Evolutionary conservation across 2,329 filamentous ascomycete species (phyloP), one percentile per base, ranked within the genome.

Genomic region (Mycosphaerella sp.): DNA sequence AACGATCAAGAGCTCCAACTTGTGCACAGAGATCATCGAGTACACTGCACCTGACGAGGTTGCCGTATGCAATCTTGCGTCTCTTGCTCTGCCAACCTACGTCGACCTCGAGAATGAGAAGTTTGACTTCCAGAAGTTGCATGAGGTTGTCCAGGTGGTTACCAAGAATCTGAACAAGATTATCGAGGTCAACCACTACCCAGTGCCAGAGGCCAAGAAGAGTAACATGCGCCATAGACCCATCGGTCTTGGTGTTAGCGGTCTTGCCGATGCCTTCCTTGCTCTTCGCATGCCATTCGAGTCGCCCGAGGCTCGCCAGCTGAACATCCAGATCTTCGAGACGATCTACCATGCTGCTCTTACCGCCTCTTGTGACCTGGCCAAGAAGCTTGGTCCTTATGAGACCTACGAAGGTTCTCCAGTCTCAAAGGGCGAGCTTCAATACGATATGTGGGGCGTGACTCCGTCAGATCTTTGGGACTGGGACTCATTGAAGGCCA

Each of bases 301-400:
- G 73, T 98, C 93, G 12, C 84, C 89, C 4, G 90, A 97, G 76
- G 93, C 93, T 59, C 88, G 86, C 64, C 82, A 93, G 72, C 82
- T 98, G 68, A 98, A 98, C 80, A 91, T 87, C 69, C 90, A 98
- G 74, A 97, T 98, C 73, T 98, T 98, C 62, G 93, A 98, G 80
- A 98, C 93, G 60, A 96, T 98, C 73, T 98, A 98, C 77, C 93
- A 98, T 72, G 93, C 86, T 70, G 89, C 90, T 54, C 78, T 97
- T 59, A 95, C 91, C 52, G 86, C 89, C 21, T 98, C 93, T 0
- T 84, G 87, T 68, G 84, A 95, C 54, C 76, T 97, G 61, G 89
- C 93, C 59, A 86, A 89, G 78, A 78, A 86, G 63, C 75, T 91
- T 54, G 93, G 93, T 3, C 73, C 90, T 5, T 98, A 98, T 74